These are phyloP conservation scores for Russula sp. DNA, from an alignment of 768 basidiomycete genomes.

Conservation along the genomic window DNA sequence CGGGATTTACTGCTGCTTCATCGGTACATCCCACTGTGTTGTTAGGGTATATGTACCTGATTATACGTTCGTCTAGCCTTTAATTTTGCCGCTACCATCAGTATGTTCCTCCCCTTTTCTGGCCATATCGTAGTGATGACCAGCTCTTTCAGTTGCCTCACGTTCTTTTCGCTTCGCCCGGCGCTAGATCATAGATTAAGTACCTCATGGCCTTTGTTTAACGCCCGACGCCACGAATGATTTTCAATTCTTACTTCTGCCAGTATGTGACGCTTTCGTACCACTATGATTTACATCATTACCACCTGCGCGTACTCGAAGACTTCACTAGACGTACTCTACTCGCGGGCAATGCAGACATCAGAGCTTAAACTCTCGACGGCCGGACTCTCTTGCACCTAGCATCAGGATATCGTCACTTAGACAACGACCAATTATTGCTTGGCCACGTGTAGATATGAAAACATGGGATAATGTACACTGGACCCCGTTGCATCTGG, in stretches of 20 bases:
- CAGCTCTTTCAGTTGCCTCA: conserved; percentile 49
- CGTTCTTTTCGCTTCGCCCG: conserved; percentile 42
- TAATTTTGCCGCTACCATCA: conserved; percentile 59
- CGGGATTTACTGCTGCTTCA: conserved; percentile 58
- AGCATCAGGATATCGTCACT: too few species aligned
- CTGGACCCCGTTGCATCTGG: too few species aligned
- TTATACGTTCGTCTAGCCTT: conserved; percentile 39
- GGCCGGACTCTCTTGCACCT: too few species aligned
- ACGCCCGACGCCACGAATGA: background rate
- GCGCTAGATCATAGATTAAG: conserved; percentile 15
- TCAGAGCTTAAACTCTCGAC: too few species aligned
- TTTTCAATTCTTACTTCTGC: background rate
- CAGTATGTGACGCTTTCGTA: background rate
- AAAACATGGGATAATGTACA: too few species aligned
- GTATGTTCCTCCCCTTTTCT: conserved; percentile 28
- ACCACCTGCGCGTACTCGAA: background rate
- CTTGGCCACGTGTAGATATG: too few species aligned
- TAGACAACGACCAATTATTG: too few species aligned
- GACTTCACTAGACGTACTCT: background rate
- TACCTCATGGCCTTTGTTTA: background rate
- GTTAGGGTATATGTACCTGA: background rate
- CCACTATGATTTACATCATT: background rate
- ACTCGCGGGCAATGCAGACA: background rate
- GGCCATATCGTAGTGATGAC: background rate
- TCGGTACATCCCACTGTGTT: conserved; percentile 35